A percentile compares a stretch with the other conserved stretches of the same genome.
phyloP scores from a whole-genome alignment of 305 asterid genomes.

The Fraxinus paxiana region DNA sequence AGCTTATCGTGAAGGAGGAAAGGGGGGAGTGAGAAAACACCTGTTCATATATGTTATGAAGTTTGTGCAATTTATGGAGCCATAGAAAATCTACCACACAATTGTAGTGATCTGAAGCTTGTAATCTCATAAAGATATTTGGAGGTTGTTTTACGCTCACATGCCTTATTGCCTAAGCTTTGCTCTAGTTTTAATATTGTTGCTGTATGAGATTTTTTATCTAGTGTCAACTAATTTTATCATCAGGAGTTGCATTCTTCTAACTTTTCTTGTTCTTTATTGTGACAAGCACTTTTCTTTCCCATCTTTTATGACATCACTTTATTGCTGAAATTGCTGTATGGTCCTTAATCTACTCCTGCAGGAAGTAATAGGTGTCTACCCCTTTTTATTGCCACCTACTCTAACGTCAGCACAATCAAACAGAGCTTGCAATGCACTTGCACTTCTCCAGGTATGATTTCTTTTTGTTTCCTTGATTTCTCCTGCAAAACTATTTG shows the following conservation, averaged over 20 bases:
- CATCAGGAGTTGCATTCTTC: not conserved
- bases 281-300: not conserved
- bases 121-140: not conserved
- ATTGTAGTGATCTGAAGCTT: not conserved
- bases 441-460: conserved; percentile 68
- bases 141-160: not conserved
- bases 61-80: not conserved
- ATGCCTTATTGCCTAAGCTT: not conserved
- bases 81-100: not conserved
- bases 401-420: conserved; percentile 49
- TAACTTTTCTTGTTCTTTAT: not conserved
- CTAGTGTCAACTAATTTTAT: not conserved
- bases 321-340: conserved; percentile 8
- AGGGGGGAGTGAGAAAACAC: not conserved
- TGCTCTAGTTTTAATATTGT: not conserved
- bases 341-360: conserved; percentile 5
- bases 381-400: conserved; percentile 54
- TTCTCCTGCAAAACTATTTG: not conserved
- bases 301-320: not conserved
- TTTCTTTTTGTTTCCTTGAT: not conserved
- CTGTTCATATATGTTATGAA: not conserved
- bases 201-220: not conserved
- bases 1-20: not conserved
- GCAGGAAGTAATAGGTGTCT: conserved; percentile 58
- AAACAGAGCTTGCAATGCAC: conserved; percentile 55